Evolutionary conservation across 768 basidiomycete genomes (phyloP), one percentile per base, ranked within the genome.

Genomic region (Hebeloma cylindrosporum): DNA sequence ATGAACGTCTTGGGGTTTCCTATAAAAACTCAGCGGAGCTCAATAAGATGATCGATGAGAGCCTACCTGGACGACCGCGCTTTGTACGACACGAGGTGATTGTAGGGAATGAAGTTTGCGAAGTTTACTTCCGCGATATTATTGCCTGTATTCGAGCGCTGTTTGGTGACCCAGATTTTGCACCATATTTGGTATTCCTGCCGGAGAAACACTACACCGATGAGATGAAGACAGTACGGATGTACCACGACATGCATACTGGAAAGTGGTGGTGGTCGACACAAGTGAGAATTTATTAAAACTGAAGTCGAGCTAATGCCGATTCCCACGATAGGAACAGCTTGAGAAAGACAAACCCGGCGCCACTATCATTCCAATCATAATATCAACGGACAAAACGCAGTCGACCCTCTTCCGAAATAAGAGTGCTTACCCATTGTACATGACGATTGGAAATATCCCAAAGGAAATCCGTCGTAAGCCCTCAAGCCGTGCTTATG

Each of bases 221-320:
- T 44, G 51, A 40, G 0, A 54, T 60, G 1, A 23, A 58, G 7
- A 60, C 29, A 1, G 33, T 45, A 0, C 47, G 64, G 0, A 11
- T 73, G 0, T 74, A 63, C 41, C 60, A 66, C 47, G 73, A 77
- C 22, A 68, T 78, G 65, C 62, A 75, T 32, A 77, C 73, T 0
- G 72, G 69, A 0, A 61, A 67, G 35, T 79, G 77, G 77, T 78
- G 75, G 77, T 78, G 75, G 74, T 27, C 33, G 6, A 68, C 61
- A 3, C 77, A 78, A 60, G 41, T 60, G 50, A 40, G 14, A n/a
- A n/a, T n/a, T n/a, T n/a, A n/a, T n/a, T n/a, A n/a, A n/a, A n/a
- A n/a, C n/a, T n/a, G n/a, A n/a, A n/a, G n/a, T n/a, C n/a, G n/a
- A n/a, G n/a, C n/a, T n/a, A n/a, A n/a, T n/a, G n/a, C n/a, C n/a